Percentiles rank a stretch among this genome's conserved stretches.
These are phyloP conservation scores for Gaillardinia entomophila DNA, from an alignment of 805 yeast species.

Conservation along the genomic window DNA sequence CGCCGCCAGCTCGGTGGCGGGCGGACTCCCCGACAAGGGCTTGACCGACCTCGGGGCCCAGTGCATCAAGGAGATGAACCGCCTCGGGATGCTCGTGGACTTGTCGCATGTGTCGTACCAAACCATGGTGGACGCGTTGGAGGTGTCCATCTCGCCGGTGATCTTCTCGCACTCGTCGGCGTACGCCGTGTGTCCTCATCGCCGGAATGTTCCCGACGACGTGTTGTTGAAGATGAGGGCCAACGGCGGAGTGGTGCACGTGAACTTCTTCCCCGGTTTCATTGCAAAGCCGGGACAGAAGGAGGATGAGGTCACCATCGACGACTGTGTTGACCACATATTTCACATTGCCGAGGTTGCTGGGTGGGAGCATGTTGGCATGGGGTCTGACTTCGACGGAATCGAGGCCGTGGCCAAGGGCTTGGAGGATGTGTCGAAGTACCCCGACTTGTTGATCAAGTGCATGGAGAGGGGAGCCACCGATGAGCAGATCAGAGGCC, in stretches of 20 bases:
- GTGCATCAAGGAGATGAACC: constrained; percentile 44
- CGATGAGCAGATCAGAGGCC: constrained; percentile 36
- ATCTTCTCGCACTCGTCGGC: constrained; percentile 47
- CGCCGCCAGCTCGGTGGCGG: constrained; percentile 44
- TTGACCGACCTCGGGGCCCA: constrained; percentile 35
- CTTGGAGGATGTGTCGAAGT: constrained; percentile 51
- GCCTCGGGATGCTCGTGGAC: constrained; percentile 50
- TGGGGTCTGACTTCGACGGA: constrained; percentile 52
- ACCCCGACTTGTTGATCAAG: constrained; percentile 39
- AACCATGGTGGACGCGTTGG: constrained; percentile 42
- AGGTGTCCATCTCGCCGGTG: constrained; percentile 39
- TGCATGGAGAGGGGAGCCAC: constrained; percentile 32
- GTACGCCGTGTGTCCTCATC: constrained; percentile 32
- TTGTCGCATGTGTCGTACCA: constrained; percentile 43
- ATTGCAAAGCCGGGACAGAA: constrained; percentile 13
- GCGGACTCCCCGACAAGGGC: constrained; percentile 41
- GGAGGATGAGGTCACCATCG: constrained; percentile 27
- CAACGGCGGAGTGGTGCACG: constrained; percentile 43
- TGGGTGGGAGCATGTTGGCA: constrained; percentile 49
- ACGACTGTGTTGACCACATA: constrained; percentile 44
- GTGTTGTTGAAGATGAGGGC: constrained; percentile 31
- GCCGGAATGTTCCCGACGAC: constrained; percentile 45
- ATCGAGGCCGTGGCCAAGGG: constrained; percentile 44
- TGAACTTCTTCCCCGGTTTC: constrained; percentile 42
- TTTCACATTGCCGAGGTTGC: constrained; percentile 35